A percentile compares a stretch with the other conserved stretches of the same genome.
phyloP scores from a whole-genome alignment of 805 yeast species.

The Wickerhamomyces rabaulensis region DNA sequence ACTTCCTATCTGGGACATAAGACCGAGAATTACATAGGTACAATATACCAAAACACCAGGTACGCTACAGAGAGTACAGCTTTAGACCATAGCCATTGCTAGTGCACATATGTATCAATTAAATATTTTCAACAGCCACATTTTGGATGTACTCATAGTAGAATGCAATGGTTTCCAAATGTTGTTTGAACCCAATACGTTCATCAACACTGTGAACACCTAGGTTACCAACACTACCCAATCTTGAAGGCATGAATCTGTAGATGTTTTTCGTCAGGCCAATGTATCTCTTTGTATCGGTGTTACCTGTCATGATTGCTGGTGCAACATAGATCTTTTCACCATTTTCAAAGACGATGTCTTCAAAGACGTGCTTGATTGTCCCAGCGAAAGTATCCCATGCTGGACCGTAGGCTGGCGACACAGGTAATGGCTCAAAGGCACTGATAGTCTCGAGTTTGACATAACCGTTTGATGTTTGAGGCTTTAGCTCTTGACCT shows the following conservation, averaged over 20 bases:
- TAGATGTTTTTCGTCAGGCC: constrained; percentile 52
- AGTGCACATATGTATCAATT: no score
- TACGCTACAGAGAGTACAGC: no score
- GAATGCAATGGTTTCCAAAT: constrained; percentile 47
- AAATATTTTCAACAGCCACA: constrained; percentile 25
- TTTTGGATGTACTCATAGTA: constrained; percentile 43
- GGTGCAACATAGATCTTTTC: constrained; percentile 45
- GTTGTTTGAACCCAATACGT: constrained; percentile 42
- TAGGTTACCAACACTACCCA: neutral
- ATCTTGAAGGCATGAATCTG: constrained; percentile 35
- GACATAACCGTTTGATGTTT: no score
- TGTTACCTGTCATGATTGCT: constrained; percentile 56
- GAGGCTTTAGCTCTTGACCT: constrained; percentile 11
- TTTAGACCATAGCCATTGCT: no score
- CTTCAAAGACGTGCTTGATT: constrained; percentile 49
- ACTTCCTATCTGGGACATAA: no score
- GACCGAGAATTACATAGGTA: neutral
- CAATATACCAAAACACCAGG: neutral
- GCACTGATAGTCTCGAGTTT: constrained; percentile 11
- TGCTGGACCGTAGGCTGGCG: constrained; percentile 10
- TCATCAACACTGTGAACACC: constrained; percentile 57
- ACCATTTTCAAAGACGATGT: constrained; percentile 37
- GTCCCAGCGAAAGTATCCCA: constrained; percentile 22
- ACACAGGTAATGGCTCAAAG: constrained; percentile 13
- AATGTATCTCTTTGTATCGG: constrained; percentile 69